A percentile compares a stretch with the other conserved stretches of the same genome.
Evolutionary conservation across 106 monocot species (phyloP).

Genomic region (Acorus gramineus): DNA sequence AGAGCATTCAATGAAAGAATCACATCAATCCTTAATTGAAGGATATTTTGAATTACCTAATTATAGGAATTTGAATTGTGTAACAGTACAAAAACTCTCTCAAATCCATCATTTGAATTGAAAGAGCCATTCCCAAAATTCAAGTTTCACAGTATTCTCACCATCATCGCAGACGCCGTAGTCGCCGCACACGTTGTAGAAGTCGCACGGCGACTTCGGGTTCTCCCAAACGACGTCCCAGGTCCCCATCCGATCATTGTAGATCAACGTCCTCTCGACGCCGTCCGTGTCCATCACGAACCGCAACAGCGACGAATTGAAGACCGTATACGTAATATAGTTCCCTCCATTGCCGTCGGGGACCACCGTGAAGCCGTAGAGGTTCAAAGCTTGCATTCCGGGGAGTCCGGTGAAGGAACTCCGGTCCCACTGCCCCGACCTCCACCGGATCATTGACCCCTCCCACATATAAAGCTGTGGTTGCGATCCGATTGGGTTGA

Average conservation of each 20-base stretch:
- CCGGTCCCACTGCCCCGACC: constrained; percentile 30
- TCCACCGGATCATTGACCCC: neutral
- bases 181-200: constrained; percentile 25
- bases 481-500: constrained; percentile 10
- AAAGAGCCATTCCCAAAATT: too few species aligned
- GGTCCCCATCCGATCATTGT: constrained; percentile 1
- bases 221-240: constrained; percentile 22
- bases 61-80: too few species aligned
- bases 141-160: neutral
- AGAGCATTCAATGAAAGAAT: too few species aligned
- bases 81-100: too few species aligned
- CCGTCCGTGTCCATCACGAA: constrained; percentile 28
- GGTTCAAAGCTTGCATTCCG: constrained; percentile 31
- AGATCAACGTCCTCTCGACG: constrained; percentile 15
- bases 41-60: too few species aligned
- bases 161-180: constrained; percentile 19
- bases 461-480: constrained; percentile 12
- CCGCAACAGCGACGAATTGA: constrained; percentile 24
- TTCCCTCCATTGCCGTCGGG: constrained; percentile 30
- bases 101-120: too few species aligned
- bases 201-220: constrained; percentile 14
- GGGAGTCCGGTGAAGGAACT: constrained; percentile 13
- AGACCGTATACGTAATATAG: constrained; percentile 15
- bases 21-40: too few species aligned
- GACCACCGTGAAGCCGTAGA: constrained; percentile 20